Conservation (phyloP, 2,329 filamentous ascomycete genomes). For the Lizonia empirigonia region DNA sequence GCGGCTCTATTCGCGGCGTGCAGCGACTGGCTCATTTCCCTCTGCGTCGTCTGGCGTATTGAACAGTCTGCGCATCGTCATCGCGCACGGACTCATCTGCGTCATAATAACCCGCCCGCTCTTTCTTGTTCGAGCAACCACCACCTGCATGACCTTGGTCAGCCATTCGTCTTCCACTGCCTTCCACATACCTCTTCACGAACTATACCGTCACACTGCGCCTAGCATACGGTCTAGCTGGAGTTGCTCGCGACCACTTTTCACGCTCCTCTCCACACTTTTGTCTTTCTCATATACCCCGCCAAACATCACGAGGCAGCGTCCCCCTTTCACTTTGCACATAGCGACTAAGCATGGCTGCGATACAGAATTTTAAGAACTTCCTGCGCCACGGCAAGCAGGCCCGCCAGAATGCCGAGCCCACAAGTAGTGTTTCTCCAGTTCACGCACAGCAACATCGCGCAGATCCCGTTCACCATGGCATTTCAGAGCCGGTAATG, state of each 20-base stretch:
- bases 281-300: slow-evolving; percentile 25
- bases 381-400: slow-evolving; percentile 98
- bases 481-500: slow-evolving; percentile 63
- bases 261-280: slow-evolving; percentile 14
- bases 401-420: slow-evolving; percentile 72
- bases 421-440: slow-evolving; percentile 66
- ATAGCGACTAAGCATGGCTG: slow-evolving; percentile 58
- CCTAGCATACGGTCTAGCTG: slow-evolving; percentile 19
- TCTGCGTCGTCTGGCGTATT: slow-evolving; percentile 14
- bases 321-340: slow-evolving; percentile 15
- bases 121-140: slow-evolving; percentile 32
- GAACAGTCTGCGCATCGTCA: slow-evolving; percentile 29
- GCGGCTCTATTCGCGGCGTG: neutral
- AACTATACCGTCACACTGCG: slow-evolving; percentile 20
- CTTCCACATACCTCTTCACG: slow-evolving; percentile 20
- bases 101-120: slow-evolving; percentile 26
- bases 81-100: slow-evolving; percentile 23
- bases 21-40: slow-evolving; percentile 15
- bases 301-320: slow-evolving; percentile 21
- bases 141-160: slow-evolving; percentile 31
- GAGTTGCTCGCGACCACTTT: slow-evolving; percentile 25
- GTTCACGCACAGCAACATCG: slow-evolving; percentile 66
- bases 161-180: slow-evolving; percentile 22
- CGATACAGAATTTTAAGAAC: slow-evolving; percentile 96
- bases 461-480: slow-evolving; percentile 59